Evolutionary conservation across 2,329 filamentous ascomycete species (phyloP), one percentile per base, ranked within the genome.

Genomic region (Hirsutella minnesotensis): DNA sequence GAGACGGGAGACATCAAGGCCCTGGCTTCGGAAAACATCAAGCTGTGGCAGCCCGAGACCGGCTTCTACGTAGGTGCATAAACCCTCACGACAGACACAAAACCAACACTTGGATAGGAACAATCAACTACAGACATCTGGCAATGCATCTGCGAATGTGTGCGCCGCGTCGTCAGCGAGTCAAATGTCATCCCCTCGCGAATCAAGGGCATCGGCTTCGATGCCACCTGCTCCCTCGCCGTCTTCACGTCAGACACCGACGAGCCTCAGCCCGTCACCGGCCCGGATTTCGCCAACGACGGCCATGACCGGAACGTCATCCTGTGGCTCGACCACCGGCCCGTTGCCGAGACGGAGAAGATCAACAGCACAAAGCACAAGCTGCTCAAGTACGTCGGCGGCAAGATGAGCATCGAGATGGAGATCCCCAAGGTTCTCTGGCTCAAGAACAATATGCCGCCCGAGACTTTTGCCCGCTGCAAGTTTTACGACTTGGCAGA

Each of bases 351-450:
- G 72, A 94, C 90, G 0, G 81, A 86, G 49, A 84, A 86, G 66
- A 94, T 98, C 68, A 98, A 98, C 62, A 79, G 79, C 43, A 96
- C 92, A 3, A 75, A 81, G 42, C 92, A 98, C 70, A 92, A 94
- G 62, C 72, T 98, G 42, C 77, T 98, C 46, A 84, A 88, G 56
- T 98, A 98, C 59, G 92, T 98, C 16, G 92, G 92, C 53, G 92
- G 92, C 49, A 90, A 84, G 61, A 98, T 98, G 92, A 95, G 87
- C 60, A 90, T 95, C 51, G 92, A 98, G 70, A 98, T 98, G 92
- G 92, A 98, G 63, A 94, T 98, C 44, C 92, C 92, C 49, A 98
- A 98, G 68, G 86, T 95, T 1, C 73, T 96, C 45, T 98, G 92
- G 92, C 74, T 98, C 58, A 96, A 96, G 75, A 95, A 95, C 65